These are phyloP conservation scores for Massariosphaeria phaeospora DNA, from an alignment of 495 filamentous ascomycete species.

Conservation along the genomic window DNA sequence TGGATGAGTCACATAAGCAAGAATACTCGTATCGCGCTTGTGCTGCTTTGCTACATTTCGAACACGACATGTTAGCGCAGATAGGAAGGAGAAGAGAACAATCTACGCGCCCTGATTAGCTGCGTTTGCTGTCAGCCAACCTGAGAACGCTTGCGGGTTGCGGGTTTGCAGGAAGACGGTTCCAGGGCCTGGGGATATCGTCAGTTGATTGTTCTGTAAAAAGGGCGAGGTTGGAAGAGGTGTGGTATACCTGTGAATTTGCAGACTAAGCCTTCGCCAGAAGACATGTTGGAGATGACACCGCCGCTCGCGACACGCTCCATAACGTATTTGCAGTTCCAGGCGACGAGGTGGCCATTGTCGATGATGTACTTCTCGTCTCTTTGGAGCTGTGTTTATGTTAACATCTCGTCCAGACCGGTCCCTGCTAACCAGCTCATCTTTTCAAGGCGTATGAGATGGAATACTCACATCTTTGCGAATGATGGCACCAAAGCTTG, in stretches of 20 bases:
- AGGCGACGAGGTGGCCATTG: constrained; percentile 93
- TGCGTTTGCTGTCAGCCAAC: constrained; percentile 23
- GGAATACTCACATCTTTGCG: constrained; percentile 74
- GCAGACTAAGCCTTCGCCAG: constrained; percentile 85
- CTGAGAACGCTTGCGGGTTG: constrained; percentile 62
- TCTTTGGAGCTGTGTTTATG: constrained; percentile 54
- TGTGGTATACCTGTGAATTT: constrained; percentile 70
- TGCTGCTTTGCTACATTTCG: too few relatives aligned
- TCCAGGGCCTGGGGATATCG: constrained; percentile 56
- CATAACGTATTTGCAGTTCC: constrained; percentile 91
- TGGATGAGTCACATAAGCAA: too few relatives aligned
- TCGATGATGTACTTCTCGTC: constrained; percentile 87
- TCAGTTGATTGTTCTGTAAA: background rate
- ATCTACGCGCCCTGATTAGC: constrained; percentile 6
- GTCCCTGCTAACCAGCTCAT: too few relatives aligned
- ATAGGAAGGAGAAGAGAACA: too few relatives aligned
- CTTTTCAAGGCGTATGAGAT: too few relatives aligned
- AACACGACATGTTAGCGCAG: too few relatives aligned
- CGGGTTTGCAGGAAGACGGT: constrained; percentile 92
- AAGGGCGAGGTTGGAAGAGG: background rate
- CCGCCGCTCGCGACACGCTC: constrained; percentile 87
- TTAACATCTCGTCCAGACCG: too few relatives aligned
- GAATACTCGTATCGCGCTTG: too few relatives aligned
- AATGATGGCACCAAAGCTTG: constrained; percentile 91
- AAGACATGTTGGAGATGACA: constrained; percentile 70